Evolutionary conservation across 345 rosid species (phyloP), one percentile per base, ranked within the genome.

Genomic region (Hypericum perforatum): DNA sequence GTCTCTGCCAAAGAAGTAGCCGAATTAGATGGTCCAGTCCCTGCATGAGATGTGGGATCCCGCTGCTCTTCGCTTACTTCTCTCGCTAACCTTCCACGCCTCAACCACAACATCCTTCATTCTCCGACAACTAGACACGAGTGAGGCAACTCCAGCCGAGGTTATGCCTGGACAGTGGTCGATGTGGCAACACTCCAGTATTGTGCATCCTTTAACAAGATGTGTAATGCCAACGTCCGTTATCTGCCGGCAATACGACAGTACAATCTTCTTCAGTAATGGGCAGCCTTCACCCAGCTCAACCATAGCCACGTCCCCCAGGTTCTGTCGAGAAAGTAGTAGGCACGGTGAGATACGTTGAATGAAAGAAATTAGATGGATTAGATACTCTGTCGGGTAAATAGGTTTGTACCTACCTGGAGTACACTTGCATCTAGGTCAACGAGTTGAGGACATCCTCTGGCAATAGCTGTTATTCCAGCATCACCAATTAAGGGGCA

Each of bases 221-320:
- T 77, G 91, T 45, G 82, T 61, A 58, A 90, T 63, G 61, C 97
- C 95, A 3, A 74, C 73, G 52, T 90, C 89, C 0, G 85, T 82
- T 52, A 90, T 70, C 49, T 70, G 60, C 54, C 78, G 82, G 74
- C 97, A 86, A 63, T 86, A 95, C 0, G 97, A 90, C 54, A 90
- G 62, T 11, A 90, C 81, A 32, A 90, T 62, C 50, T 84, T 89
- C 66, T 76, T 86, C 13, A 90, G 84, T 43, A 73, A 50, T 8
- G 83, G 91, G 53, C 95, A 90, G 16, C 94, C 86, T 76, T 86
- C 80, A 58, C 95, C 97, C 37, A 90, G 39, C 82, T 86, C 91
- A 0, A 70, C 70, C 70, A 90, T 39, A 37, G 95, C 70, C 78
- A 75, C 70, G 65, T 90, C 95, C 50, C 97, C 81, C 65, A 84